phyloP scores from a whole-genome alignment of 208 protist species.

The Trypanosoma congolense region DNA sequence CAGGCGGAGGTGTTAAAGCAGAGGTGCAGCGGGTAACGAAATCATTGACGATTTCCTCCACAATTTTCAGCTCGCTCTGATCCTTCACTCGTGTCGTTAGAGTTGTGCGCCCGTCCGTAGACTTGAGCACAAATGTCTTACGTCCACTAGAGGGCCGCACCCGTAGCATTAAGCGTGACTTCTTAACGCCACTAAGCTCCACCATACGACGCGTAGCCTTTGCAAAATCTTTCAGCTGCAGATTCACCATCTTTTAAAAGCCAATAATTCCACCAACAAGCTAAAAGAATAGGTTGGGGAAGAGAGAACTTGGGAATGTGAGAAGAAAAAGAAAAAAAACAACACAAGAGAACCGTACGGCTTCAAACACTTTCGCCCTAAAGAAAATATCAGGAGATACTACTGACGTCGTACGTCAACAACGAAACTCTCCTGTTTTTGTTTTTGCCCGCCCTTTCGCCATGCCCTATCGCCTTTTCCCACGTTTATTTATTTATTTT shows the following conservation, averaged over 20 bases:
- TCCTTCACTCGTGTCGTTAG: constrained; percentile 54
- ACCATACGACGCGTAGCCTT: constrained; percentile 49
- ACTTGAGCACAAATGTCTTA: constrained; percentile 56
- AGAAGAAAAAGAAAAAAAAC: too few relatives aligned
- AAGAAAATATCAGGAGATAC: too few relatives aligned
- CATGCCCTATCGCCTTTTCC: too few relatives aligned
- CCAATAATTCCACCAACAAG: too few relatives aligned
- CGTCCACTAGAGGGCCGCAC: constrained; percentile 38
- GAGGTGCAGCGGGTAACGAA: constrained; percentile 59
- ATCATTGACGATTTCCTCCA: constrained; percentile 55
- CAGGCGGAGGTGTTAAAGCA: constrained; percentile 9
- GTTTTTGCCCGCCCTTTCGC: too few relatives aligned
- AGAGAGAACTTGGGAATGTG: too few relatives aligned
- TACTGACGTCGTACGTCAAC: too few relatives aligned
- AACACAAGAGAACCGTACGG: too few relatives aligned
- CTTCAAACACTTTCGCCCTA: too few relatives aligned
- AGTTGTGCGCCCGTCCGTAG: constrained; percentile 60
- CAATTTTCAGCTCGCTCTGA: constrained; percentile 52
- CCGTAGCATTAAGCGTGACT: constrained; percentile 60
- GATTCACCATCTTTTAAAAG: constrained; percentile 59
- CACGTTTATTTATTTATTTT: too few relatives aligned
- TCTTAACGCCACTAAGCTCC: constrained; percentile 48
- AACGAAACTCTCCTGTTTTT: too few relatives aligned
- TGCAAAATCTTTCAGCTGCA: constrained; percentile 56
- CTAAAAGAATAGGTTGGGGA: too few relatives aligned